Evolutionary conservation across 495 filamentous ascomycete genomes (phyloP), one percentile per base, ranked within the genome.

Genomic region (Astrothelium subdiscretum): DNA sequence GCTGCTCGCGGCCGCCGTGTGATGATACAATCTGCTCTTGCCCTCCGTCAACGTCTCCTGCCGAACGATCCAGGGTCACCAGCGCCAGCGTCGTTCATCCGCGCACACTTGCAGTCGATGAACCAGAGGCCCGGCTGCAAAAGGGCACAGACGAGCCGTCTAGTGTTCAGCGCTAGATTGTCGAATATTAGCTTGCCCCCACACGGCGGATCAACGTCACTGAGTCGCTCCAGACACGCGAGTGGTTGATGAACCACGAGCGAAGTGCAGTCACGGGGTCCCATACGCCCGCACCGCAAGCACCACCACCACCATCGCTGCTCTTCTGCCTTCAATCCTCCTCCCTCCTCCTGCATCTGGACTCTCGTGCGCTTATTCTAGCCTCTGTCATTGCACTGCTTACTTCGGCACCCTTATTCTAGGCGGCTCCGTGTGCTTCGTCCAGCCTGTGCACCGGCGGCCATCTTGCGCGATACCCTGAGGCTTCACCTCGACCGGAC

Each of bases 181-280:
- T 54, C 48, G 48, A 54, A 26, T 54, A 54, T 54, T 54, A 54
- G 48, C 24, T 54, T 54, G 48, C 48, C 48, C 12, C 48, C 48
- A 54, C 48, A 20, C 26, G 22, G 48, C 48, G 12, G 48, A 29
- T 8, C 48, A 54, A 54, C 48, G 48, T 54, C 48, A 54, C 48
- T 54, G 48, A 27, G 26, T 54, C 6, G 48, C 48, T 54, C 48
- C 22, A 54, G 48, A 54, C 48, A 54, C 48, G 48, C 48, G 48
- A 54, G 12, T 54, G 48, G 48, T 54, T 29, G 48, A 54, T 15
- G 48, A 54, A 20, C 48, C 48, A 54, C 26, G 48, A 54, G 48
- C 43, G 43, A 48, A 48, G 43, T n/a, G n/a, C 48, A 54, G 48
- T 54, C 48, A 54, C 48, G 48, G 48, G 48, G 48, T 54, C 48